phyloP scores from a whole-genome alignment of 1,139 yeast species.

The Pneumocystis canis region DNA sequence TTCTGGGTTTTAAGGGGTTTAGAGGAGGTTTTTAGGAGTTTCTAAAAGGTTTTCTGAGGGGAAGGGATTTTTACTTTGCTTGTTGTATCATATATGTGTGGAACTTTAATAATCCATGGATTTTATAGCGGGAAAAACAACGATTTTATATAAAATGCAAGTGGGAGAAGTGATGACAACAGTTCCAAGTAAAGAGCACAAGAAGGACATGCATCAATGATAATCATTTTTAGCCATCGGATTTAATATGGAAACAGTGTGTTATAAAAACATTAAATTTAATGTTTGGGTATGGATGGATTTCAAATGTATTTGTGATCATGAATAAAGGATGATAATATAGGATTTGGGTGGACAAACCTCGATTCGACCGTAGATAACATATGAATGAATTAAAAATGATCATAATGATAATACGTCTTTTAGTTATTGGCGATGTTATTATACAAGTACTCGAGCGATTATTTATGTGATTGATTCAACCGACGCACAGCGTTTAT shows the following conservation, averaged over 20 bases:
- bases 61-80: no score
- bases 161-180: conserved; percentile 90
- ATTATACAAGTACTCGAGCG: conserved; percentile 86
- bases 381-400: no score
- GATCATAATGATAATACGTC: no score
- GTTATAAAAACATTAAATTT: conserved; percentile 72
- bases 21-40: no score
- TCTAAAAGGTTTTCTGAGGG: no score
- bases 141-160: conserved; percentile 79
- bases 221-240: conserved; percentile 96
- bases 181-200: conserved; percentile 62
- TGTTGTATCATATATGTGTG: no score
- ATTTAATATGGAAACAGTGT: conserved; percentile 83
- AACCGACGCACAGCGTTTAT: conserved; percentile 84
- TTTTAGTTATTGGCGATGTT: conserved; percentile 90
- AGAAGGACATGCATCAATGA: no score
- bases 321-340: no score
- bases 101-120: no score
- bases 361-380: background rate
- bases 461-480: conserved; percentile 86
- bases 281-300: conserved; percentile 82
- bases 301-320: no score
- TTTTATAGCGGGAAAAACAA: conserved; percentile 74
- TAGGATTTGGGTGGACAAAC: background rate
- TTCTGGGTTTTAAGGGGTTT: no score